phyloP scores from a whole-genome alignment of 371 early-diverging fungal genomes.

The Lichtheimia hyalospora region DNA sequence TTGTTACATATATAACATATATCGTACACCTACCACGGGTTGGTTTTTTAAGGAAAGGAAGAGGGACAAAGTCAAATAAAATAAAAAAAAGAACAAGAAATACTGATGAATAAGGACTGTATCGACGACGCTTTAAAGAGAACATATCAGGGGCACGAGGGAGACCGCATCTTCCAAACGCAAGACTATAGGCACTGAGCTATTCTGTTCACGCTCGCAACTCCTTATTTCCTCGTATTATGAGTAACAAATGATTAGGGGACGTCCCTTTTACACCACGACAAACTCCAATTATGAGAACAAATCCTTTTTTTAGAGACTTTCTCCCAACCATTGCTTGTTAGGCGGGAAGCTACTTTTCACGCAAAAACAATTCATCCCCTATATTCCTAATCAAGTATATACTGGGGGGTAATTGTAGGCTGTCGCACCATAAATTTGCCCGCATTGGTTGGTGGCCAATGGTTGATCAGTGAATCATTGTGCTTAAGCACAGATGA shows the following conservation, averaged over 20 bases:
- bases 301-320: no score
- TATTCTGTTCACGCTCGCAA: slow-evolving; percentile 14
- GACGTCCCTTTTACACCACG: no score
- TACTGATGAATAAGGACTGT: not conserved
- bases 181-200: slow-evolving; percentile 3
- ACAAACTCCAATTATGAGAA: no score
- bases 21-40: no score
- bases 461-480: slow-evolving; percentile 11
- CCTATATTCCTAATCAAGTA: no score
- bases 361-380: no score
- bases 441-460: not conserved
- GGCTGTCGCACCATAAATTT: no score
- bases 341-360: no score
- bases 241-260: not conserved
- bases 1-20: no score
- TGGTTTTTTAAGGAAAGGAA: slow-evolving; percentile 4
- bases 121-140: slow-evolving; percentile 5
- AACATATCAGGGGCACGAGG: slow-evolving; percentile 5
- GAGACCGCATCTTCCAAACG: not conserved
- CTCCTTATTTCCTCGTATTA: slow-evolving; percentile 8
- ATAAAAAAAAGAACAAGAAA: not conserved
- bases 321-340: no score
- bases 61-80: not conserved
- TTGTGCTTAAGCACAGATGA: slow-evolving; percentile 8
- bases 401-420: no score